These are phyloP conservation scores for Fusarium hostae DNA, from an alignment of 2,329 filamentous ascomycete species.

Conservation along the genomic window DNA sequence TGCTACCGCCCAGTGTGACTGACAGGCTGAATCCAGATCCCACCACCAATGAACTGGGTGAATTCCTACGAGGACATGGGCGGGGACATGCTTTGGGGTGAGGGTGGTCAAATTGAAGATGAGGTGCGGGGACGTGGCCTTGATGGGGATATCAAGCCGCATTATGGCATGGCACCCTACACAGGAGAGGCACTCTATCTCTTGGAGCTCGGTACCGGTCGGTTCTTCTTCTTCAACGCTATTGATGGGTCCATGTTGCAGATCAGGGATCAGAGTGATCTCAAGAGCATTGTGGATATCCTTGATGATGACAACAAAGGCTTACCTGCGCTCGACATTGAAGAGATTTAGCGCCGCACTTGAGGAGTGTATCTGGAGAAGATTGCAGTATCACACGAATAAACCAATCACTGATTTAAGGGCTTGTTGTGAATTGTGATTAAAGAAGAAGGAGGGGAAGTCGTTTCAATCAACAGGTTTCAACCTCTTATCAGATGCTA, in stretches of 20 bases:
- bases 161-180: background rate
- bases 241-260: background rate
- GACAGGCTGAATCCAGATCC: background rate
- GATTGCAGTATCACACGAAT: accelerated
- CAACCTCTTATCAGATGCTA: background rate
- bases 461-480: accelerated
- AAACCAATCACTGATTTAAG: too few species aligned
- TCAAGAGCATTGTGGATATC: background rate
- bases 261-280: accelerated
- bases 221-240: background rate
- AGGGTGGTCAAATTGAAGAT: background rate
- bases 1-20: background rate
- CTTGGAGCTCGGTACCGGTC: background rate
- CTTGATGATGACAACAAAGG: background rate
- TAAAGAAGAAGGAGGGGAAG: background rate
- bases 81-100: background rate
- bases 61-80: background rate
- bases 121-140: background rate
- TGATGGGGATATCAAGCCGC: background rate
- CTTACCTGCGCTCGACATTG: background rate
- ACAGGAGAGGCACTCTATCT: background rate
- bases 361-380: accelerated
- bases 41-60: background rate
- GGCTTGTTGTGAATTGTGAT: background rate
- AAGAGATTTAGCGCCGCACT: background rate